phyloP scores from a whole-genome alignment of 192 early-diverging fungal genomes.

The Kappamyces sp. region DNA sequence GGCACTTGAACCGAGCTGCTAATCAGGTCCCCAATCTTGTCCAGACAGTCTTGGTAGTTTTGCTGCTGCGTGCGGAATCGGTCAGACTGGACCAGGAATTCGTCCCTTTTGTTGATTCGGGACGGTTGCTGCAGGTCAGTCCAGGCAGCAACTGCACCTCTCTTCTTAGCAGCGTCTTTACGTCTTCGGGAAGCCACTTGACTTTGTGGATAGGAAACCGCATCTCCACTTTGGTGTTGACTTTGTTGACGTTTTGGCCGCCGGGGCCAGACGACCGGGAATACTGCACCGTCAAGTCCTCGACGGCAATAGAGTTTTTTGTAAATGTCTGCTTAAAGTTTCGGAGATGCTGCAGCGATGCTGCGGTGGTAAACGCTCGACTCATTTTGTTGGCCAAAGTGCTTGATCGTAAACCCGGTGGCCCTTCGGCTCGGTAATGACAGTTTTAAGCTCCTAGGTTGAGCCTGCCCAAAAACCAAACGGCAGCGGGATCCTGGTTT shows the following conservation, averaged over 20 bases:
- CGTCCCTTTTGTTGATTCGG: slow-evolving; percentile 61
- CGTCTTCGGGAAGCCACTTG: slow-evolving; percentile 68
- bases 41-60: slow-evolving; percentile 76
- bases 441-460: no score
- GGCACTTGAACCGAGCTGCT: slow-evolving; percentile 57
- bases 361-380: no score
- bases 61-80: slow-evolving; percentile 64
- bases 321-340: no score
- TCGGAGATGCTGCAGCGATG: no score
- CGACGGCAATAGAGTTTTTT: no score
- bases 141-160: slow-evolving; percentile 22
- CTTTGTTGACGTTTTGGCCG: slow-evolving; percentile 94
- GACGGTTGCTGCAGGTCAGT: slow-evolving; percentile 9
- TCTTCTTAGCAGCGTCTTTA: slow-evolving; percentile 50
- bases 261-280: slow-evolving; percentile 79
- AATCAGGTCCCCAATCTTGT: slow-evolving; percentile 59
- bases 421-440: no score
- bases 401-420: no score
- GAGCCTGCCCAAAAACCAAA: no score
- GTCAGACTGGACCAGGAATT: slow-evolving; percentile 71
- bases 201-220: slow-evolving; percentile 61
- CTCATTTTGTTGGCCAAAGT: no score
- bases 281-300: slow-evolving; percentile 19
- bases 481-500: no score
- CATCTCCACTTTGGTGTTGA: slow-evolving; percentile 82